Conservation (phyloP, 2,329 filamentous ascomycete species). For the Calonectria crousiana region DNA sequence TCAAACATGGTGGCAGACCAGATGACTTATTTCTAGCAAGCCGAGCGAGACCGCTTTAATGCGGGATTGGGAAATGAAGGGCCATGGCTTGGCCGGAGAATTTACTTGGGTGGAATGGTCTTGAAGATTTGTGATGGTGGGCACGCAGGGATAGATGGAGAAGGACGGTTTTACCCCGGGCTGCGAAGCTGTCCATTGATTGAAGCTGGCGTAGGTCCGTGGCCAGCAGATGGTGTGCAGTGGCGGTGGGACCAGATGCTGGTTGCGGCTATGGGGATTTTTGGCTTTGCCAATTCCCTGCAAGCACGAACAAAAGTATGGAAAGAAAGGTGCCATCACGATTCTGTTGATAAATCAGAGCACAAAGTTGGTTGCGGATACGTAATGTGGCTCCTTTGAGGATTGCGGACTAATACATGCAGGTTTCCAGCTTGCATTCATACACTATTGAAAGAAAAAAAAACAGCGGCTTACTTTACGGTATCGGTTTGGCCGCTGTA, state of each 20-base stretch:
- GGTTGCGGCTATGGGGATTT: neutral
- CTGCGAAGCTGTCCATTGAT: neutral
- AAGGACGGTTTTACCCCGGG: neutral
- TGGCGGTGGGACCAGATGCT: constrained; percentile 11
- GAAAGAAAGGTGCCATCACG: neutral
- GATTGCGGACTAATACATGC: neutral
- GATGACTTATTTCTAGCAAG: constrained; percentile 10
- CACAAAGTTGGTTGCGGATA: neutral
- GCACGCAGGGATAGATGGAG: neutral
- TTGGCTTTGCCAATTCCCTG: neutral
- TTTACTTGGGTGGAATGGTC: constrained; percentile 8
- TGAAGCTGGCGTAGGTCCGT: neutral
- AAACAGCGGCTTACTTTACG: neutral
- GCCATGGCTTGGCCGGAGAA: constrained; percentile 11
- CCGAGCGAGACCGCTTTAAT: constrained; percentile 11
- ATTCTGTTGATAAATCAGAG: neutral
- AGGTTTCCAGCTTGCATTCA: neutral
- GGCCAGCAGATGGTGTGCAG: neutral
- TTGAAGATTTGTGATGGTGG: neutral
- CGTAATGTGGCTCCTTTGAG: neutral
- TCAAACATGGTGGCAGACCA: neutral
- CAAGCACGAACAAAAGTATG: neutral
- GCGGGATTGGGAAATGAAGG: constrained; percentile 11
- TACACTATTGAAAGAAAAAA: neutral
- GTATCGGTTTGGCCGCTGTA: neutral